These are phyloP conservation scores for Teunomyces panamensis DNA, from an alignment of 805 yeast species.

Conservation along the genomic window DNA sequence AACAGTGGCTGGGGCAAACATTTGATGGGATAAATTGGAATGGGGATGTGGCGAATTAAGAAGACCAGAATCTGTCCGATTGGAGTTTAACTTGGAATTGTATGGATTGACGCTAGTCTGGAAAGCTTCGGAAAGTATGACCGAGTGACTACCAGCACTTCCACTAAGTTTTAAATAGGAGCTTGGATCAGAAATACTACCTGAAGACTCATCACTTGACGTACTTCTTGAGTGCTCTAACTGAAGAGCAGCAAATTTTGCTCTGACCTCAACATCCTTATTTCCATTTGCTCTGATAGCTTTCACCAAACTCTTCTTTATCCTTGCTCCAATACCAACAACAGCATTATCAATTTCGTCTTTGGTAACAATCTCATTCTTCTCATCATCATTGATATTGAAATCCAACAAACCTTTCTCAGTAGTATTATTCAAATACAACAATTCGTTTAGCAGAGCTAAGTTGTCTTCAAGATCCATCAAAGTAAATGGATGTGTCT, in stretches of 20 bases:
- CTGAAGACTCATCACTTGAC: constrained; percentile 29
- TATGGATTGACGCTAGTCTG: constrained; percentile 5
- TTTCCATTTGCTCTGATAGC: constrained; percentile 33
- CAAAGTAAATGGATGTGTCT: constrained; percentile 65
- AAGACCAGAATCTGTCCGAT: not conserved
- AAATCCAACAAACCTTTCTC: constrained; percentile 11
- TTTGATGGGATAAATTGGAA: constrained; percentile 16
- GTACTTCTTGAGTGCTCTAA: constrained; percentile 25
- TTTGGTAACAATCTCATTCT: constrained; percentile 48
- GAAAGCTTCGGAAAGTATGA: constrained; percentile 31
- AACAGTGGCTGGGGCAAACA: constrained; percentile 3
- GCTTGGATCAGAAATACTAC: constrained; percentile 15
- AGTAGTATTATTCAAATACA: constrained; percentile 27
- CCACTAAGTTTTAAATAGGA: constrained; percentile 11
- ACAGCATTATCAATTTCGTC: constrained; percentile 78
- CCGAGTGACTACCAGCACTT: constrained; percentile 20
- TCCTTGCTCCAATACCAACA: constrained; percentile 70
- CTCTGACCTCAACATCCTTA: constrained; percentile 21
- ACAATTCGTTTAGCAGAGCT: constrained; percentile 33
- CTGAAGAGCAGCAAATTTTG: constrained; percentile 17
- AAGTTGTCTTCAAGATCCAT: constrained; percentile 39
- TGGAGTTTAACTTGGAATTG: not conserved
- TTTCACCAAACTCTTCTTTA: constrained; percentile 49
- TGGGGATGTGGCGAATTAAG: constrained; percentile 14
- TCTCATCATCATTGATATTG: constrained; percentile 28